Percentiles rank a stretch among this genome's conserved stretches.
Conservation (phyloP, 176 grass and related monocot genomes). For the Musa acuminata region DNA sequence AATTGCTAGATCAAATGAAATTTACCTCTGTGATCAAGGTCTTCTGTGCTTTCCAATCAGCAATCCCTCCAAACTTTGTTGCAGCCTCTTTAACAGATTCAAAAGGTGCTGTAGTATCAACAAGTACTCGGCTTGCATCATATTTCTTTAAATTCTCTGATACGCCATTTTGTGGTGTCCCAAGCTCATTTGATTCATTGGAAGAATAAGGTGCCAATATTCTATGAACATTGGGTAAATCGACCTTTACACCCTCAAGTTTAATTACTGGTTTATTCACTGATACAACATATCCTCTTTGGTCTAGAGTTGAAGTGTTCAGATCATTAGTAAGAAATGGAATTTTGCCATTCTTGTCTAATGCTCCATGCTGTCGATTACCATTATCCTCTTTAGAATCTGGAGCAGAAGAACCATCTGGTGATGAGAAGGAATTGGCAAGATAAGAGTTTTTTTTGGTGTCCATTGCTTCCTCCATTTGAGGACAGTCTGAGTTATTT, state of each 20-base stretch:
- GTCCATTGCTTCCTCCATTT: background rate
- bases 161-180: slow-evolving; percentile 9
- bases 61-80: slow-evolving; percentile 75
- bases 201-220: background rate
- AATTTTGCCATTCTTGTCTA: background rate
- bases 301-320: background rate
- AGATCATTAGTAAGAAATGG: background rate
- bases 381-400: background rate
- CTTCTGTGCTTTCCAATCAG: slow-evolving; percentile 59
- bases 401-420: background rate
- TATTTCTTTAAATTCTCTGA: slow-evolving; percentile 34
- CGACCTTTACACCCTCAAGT: background rate
- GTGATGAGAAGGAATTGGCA: background rate
- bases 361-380: background rate
- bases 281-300: background rate
- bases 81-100: slow-evolving; percentile 89
- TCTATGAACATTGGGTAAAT: background rate
- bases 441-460: background rate
- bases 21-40: slow-evolving; percentile 34
- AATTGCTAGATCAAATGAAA: background rate
- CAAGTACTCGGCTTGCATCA: slow-evolving; percentile 30
- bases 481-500: background rate
- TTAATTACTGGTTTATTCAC: background rate
- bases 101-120: slow-evolving; percentile 62
- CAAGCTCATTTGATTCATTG: background rate